phyloP scores from a whole-genome alignment of 2,329 filamentous ascomycete species.

The Raffaelea deltoideospora region DNA sequence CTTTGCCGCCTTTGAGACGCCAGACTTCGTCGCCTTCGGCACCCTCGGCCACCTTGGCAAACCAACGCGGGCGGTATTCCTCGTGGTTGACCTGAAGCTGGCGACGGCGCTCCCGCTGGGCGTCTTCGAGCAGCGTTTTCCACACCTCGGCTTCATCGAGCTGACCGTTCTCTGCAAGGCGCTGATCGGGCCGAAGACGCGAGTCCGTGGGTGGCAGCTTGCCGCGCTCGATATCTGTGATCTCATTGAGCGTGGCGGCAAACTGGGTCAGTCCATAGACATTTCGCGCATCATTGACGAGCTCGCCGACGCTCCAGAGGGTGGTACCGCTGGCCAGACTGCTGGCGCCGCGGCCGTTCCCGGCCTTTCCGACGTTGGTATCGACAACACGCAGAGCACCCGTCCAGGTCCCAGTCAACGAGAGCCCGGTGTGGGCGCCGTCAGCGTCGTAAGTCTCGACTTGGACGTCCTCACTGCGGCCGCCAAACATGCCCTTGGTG shows the following conservation, averaged over 20 bases:
- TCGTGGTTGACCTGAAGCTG: conserved; percentile 63
- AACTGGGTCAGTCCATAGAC: conserved; percentile 84
- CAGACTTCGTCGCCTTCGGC: conserved; percentile 52
- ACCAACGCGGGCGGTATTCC: conserved; percentile 67
- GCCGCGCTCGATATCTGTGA: conserved; percentile 62
- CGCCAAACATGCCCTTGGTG: conserved; percentile 92
- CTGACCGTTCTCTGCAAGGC: conserved; percentile 65
- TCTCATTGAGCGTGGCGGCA: conserved; percentile 73
- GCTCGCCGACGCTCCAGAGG: conserved; percentile 63
- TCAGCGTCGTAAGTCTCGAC: conserved; percentile 57
- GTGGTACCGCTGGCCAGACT: conserved; percentile 34
- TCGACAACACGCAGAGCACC: conserved; percentile 47
- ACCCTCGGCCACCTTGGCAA: conserved; percentile 50
- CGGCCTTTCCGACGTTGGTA: conserved; percentile 33
- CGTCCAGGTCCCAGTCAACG: conserved; percentile 77
- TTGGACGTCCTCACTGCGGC: conserved; percentile 76
- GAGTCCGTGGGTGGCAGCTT: conserved; percentile 71
- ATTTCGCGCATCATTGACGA: conserved; percentile 65
- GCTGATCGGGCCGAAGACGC: conserved; percentile 74
- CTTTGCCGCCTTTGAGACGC: conserved; percentile 65
- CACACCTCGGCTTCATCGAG: conserved; percentile 70
- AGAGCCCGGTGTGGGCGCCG: conserved; percentile 49
- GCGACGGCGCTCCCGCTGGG: conserved; percentile 59
- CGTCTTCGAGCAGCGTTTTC: conserved; percentile 75
- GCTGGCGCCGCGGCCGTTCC: conserved; percentile 24